Evolutionary conservation across 2,329 filamentous ascomycete species (phyloP), one percentile per base, ranked within the genome.

Genomic region (Chaetomiaceae sp.): DNA sequence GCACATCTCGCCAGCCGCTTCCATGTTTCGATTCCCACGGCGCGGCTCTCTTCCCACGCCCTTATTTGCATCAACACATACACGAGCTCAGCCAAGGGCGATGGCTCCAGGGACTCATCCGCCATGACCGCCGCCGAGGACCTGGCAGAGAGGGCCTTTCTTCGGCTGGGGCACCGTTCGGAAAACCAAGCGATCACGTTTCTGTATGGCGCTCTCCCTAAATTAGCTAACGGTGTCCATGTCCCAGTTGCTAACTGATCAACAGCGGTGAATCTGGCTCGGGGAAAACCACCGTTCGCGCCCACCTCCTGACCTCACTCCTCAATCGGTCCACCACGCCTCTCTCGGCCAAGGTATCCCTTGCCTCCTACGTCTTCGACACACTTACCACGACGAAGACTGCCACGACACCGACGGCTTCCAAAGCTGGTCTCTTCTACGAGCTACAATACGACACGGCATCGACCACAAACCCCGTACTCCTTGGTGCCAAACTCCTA

Each of bases 351-450:
- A 99, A 96, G 71, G 79, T 96, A 18, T 96, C 92, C 2, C 86
- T 95, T 45, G 92, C 92, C 20, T 87, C 92, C 38, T 99, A 96
- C 68, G 83, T 97, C 55, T 99, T 99, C 68, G 94, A 99, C 67
- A 88, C 90, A 2, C 80, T 99, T 55, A 99, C 94, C 5, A 97
- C 94, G 1, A 99, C 94, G 23, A 99, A 99, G 74, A 95, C 92
- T 1, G 85, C 91, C 30, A 97, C 92, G 1, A 97, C 92, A 0
- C 91, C 91, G 1, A 96, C 90, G 2, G 94, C 94, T 25, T 97
- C 92, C 46, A 97, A 97, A 70, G 87, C 94, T 10, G 94, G 94
- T 58, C 79, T 99, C 14, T 96, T 95, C 67, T 94, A 94, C 68
- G 94, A 99, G 70, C 78, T 99, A 37, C 94, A 99, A 70, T 99